Evolutionary conservation across 2,329 filamentous ascomycete species (phyloP), one percentile per base, ranked within the genome.

Genomic region (Ophiostoma populinum): DNA sequence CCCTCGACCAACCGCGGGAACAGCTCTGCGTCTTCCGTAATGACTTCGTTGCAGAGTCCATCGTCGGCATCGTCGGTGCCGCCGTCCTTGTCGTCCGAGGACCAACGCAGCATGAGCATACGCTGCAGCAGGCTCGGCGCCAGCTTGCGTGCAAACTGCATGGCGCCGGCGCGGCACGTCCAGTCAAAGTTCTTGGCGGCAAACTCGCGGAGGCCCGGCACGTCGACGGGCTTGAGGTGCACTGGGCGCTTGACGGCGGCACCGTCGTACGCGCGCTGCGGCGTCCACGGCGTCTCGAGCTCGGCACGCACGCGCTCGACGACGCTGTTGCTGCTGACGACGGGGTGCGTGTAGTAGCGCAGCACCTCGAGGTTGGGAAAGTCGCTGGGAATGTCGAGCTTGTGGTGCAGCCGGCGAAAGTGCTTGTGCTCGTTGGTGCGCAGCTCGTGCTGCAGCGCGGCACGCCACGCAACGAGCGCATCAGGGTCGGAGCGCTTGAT

Each of bases 291-390:
- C 37, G 75, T 67, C 70, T 77, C 83, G 8, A 57, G 55, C 26
- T 80, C 59, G 0, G 59, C 58, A 2, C 51, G 51, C 15, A 86
- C 47, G 27, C 57, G 61, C 4, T 67, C 55, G 34, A 87, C 48
- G 18, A 67, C 62, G 7, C 67, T 53, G 6, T 61, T 45, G 1
- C 64, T 62, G 1, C 86, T 94, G 4, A 94, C 78, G 1, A 79
- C 74, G 0, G 90, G 90, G 48, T 86, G 75, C 0, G 80, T 87
- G 46, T 98, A 98, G 49, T 82, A 93, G 9, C 79, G 67, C 15
- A 95, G 58, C 7, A 93, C 71, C 27, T 83, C 78, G 31, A 70
- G 57, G 42, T 81, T 75, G 0, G 90, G 90, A 44, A 95, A 98
- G 24, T 67, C 63, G 0, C 81, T 74, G 0, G 87, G 87, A 21